Conservation (phyloP, 1,284 basidiomycete genomes). For the Grifola frondosa region DNA sequence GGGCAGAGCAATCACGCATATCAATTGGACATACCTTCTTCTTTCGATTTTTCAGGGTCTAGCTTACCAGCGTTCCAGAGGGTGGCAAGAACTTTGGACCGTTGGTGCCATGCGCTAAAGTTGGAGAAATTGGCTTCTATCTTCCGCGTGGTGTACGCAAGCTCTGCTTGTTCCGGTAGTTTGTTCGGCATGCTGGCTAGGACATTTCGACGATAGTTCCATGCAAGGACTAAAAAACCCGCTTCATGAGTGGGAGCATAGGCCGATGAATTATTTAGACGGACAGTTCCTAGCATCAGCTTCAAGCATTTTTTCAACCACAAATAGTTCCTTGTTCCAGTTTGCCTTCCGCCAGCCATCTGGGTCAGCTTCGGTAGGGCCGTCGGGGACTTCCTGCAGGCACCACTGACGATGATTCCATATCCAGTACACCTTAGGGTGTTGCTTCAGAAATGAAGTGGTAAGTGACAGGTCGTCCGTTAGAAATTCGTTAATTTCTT, state of each 20-base stretch:
- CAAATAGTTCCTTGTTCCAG: slow-evolving; percentile 82
- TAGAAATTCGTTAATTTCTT: slow-evolving; percentile 64
- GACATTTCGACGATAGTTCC: slow-evolving; percentile 88
- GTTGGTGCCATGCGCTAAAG: slow-evolving; percentile 98
- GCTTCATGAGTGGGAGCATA: background rate
- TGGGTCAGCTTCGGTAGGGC: slow-evolving; percentile 50
- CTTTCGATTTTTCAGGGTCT: slow-evolving; percentile 52
- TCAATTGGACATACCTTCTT: slow-evolving; percentile 53
- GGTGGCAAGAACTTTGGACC: slow-evolving; percentile 77
- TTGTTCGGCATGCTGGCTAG: slow-evolving; percentile 66
- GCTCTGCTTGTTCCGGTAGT: slow-evolving; percentile 56
- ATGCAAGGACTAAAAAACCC: slow-evolving; percentile 73
- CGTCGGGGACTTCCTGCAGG: slow-evolving; percentile 77
- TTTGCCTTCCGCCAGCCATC: slow-evolving; percentile 69
- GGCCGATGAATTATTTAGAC: slow-evolving; percentile 29
- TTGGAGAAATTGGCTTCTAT: slow-evolving; percentile 96
- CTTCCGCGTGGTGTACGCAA: slow-evolving; percentile 84
- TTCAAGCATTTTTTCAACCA: slow-evolving; percentile 89
- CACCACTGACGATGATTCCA: slow-evolving; percentile 98
- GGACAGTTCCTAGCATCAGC: slow-evolving; percentile 88
- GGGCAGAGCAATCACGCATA: slow-evolving; percentile 4
- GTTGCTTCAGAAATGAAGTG: slow-evolving; percentile 71
- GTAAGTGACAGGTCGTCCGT: slow-evolving; percentile 80
- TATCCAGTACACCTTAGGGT: slow-evolving; percentile 95
- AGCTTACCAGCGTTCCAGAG: slow-evolving; percentile 65